phyloP scores from a whole-genome alignment of 768 basidiomycete genomes.

The Phanerochaete carnosa region DNA sequence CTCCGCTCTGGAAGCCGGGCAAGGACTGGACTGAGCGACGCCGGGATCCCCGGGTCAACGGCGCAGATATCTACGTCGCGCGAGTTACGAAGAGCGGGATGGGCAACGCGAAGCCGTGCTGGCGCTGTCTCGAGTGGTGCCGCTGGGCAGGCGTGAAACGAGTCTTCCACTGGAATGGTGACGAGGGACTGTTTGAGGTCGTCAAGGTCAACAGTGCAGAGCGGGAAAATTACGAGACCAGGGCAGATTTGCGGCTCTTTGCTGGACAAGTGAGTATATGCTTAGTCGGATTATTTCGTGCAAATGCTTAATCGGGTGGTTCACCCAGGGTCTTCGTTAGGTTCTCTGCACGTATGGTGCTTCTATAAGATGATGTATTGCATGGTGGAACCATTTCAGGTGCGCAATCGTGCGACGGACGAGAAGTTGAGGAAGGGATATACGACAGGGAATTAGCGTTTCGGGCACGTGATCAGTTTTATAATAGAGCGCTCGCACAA shows the following conservation, averaged over 20 bases:
- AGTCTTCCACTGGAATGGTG: constrained; percentile 50
- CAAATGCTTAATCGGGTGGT: too few relatives aligned
- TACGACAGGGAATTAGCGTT: too few relatives aligned
- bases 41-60: constrained; percentile 41
- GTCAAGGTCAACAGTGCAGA: constrained; percentile 43
- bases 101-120: constrained; percentile 51
- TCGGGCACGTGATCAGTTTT: too few relatives aligned
- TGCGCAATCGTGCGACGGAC: too few relatives aligned
- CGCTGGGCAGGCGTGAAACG: constrained; percentile 55
- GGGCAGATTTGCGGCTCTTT: constrained; percentile 40
- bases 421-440: too few relatives aligned
- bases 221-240: constrained; percentile 42
- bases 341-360: too few relatives aligned
- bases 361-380: too few relatives aligned
- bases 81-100: constrained; percentile 47
- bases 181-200: constrained; percentile 34
- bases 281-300: too few relatives aligned
- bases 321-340: background rate
- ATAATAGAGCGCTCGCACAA: too few relatives aligned
- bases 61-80: constrained; percentile 54
- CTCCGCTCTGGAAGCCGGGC: constrained; percentile 13
- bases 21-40: constrained; percentile 33
- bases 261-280: constrained; percentile 45
- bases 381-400: too few relatives aligned
- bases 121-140: constrained; percentile 56